A percentile compares a stretch with the other conserved stretches of the same genome.
phyloP scores from a whole-genome alignment of 129 eudicot species.

The Oenanthe sinensis region DNA sequence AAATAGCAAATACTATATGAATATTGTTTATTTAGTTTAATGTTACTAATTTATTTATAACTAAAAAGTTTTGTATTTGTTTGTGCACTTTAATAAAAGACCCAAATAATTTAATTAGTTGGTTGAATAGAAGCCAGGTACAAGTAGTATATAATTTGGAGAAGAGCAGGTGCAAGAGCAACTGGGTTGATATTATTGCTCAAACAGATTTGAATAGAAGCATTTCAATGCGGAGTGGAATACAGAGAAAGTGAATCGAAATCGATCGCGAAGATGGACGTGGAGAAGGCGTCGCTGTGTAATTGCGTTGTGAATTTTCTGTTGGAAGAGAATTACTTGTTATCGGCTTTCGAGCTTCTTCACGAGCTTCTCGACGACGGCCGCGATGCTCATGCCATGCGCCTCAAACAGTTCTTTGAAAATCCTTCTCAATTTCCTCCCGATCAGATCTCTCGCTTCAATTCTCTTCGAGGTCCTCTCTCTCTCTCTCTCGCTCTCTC shows the following conservation, averaged over 20 bases:
- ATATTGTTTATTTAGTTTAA: no score
- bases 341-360: conserved; percentile 97
- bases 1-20: no score
- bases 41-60: no score
- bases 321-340: conserved; percentile 83
- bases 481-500: not conserved
- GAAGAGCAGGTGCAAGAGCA: no score
- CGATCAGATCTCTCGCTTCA: conserved; percentile 97
- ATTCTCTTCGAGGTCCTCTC: conserved; percentile 70
- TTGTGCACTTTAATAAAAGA: no score
- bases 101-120: no score
- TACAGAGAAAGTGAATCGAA: not conserved
- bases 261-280: conserved; percentile 55
- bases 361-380: conserved; percentile 99
- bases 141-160: no score
- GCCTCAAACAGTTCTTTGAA: conserved; percentile 81
- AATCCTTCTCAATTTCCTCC: conserved; percentile 91
- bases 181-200: no score
- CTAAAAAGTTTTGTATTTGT: no score
- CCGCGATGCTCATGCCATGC: conserved; percentile 86
- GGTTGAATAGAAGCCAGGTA: no score
- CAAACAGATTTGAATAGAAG: not conserved
- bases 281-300: conserved; percentile 96
- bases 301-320: conserved; percentile 96
- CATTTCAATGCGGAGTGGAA: not conserved